Evolutionary conservation across 352 stramenopile species (phyloP), one percentile per base, ranked within the genome.

Genomic region (Phytophthora cajani): DNA sequence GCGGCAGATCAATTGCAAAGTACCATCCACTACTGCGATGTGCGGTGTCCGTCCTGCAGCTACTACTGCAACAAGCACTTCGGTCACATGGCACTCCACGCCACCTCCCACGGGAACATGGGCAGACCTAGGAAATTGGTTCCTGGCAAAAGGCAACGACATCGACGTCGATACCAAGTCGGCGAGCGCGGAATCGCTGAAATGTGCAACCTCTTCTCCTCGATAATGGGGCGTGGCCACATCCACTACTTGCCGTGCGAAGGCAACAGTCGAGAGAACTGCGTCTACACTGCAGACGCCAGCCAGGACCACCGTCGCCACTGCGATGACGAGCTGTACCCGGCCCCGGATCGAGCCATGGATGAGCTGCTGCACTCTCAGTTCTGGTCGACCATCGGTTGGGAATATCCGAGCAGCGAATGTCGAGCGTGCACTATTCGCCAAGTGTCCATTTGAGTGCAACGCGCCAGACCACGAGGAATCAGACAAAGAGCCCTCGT

Each of bases 41-140:
- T 50, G 3, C 74, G 80, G 0, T 92, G 84, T 51, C 80, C 81
- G 6, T 87, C 58, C 32, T 93, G 86, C 67, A 77, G 58, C 53
- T 92, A 92, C 55, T 91, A 87, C 52, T 92, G 86, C 70, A 73
- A 82, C 12, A 87, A 87, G 76, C 19, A 74, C 69, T 56, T 72
- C 51, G 86, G 81, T 1, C 82, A 93, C 64, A 57, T 71, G 5
- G 81, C 71, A 0, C 19, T 84, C 1, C 84, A 93, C 60, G 73
- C 63, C 4, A 91, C 84, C 1, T 81, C 74, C 0, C 85, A 92
- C 21, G 84, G 82, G 6, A 93, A 93, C 69, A 93, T 91, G 84
- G 67, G 25, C 79, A 88, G 55, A 92, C 78, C 7, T 87, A 84
- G 21, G 21, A 23, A 23, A 23, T 23, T 1, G 21, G 46, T 92